phyloP scores from a whole-genome alignment of 2,329 filamentous ascomycete species.

The Tolypocladium album region DNA sequence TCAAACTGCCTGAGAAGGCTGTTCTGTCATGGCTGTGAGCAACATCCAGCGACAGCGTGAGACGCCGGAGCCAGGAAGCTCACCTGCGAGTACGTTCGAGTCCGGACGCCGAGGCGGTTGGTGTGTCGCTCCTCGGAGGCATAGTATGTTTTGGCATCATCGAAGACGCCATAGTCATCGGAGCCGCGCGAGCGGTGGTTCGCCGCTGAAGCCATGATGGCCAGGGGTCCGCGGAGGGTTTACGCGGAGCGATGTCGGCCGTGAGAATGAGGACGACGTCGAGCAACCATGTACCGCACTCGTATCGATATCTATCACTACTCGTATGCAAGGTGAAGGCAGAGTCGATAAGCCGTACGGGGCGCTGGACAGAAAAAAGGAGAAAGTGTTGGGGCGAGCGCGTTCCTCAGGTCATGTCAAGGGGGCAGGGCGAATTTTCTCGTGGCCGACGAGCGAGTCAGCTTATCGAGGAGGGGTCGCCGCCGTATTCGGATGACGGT shows the following conservation, averaged over 20 bases:
- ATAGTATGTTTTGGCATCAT: constrained; percentile 50
- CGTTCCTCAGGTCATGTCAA: neutral
- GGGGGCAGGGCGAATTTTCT: neutral
- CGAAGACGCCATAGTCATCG: constrained; percentile 39
- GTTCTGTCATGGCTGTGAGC: constrained; percentile 32
- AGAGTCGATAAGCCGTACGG: neutral
- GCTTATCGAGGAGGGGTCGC: neutral
- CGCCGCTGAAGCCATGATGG: constrained; percentile 15
- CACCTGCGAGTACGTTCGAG: constrained; percentile 48
- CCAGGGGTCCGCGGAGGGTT: neutral
- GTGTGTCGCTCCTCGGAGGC: constrained; percentile 42
- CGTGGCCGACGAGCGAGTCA: neutral
- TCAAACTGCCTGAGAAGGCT: constrained; percentile 42
- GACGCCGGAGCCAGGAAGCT: constrained; percentile 1
- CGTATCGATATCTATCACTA: too few relatives aligned
- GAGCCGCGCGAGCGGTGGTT: constrained; percentile 23
- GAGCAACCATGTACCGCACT: neutral
- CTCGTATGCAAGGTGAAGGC: neutral
- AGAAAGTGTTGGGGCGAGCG: neutral
- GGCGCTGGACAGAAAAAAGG: neutral
- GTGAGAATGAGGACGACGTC: neutral
- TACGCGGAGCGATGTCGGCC: neutral
- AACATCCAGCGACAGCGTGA: neutral
- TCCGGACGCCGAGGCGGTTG: constrained; percentile 37
- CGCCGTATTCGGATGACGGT: neutral